These are phyloP conservation scores for Tetraselmis chui DNA, from an alignment of 139 green algal species.

Conservation along the genomic window DNA sequence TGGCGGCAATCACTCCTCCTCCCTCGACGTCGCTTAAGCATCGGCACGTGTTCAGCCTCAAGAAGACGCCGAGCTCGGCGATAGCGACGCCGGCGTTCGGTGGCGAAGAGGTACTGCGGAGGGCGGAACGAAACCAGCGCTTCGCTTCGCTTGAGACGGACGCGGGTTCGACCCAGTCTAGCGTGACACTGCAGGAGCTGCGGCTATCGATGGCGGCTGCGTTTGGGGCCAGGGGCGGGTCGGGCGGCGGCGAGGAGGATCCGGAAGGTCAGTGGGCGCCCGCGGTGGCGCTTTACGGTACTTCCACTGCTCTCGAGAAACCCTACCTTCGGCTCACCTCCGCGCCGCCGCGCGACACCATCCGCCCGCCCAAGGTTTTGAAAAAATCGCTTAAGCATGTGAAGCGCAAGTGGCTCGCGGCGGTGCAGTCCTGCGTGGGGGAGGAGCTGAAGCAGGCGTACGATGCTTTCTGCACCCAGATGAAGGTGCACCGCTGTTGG, in stretches of 20 bases:
- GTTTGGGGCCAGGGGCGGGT: background rate
- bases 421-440: slow-evolving; percentile 49
- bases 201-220: background rate
- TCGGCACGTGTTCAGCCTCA: background rate
- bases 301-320: slow-evolving; percentile 36
- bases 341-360: slow-evolving; percentile 26
- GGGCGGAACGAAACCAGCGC: slow-evolving; percentile 22
- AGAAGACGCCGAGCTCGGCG: background rate
- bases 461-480: background rate
- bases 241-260: background rate
- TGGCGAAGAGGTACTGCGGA: slow-evolving; percentile 15
- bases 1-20: background rate
- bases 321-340: slow-evolving; percentile 46
- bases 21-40: background rate
- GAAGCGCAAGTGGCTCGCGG: slow-evolving; percentile 29
- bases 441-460: slow-evolving; percentile 60
- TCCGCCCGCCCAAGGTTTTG: slow-evolving; percentile 40
- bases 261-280: background rate
- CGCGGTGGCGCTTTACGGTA: slow-evolving; percentile 1
- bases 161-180: background rate
- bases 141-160: slow-evolving; percentile 21
- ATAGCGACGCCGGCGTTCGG: background rate
- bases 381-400: slow-evolving; percentile 37
- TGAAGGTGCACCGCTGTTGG: no score
- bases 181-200: background rate